These are phyloP conservation scores for Pestalotiopsis sp. DNA, from an alignment of 2,329 filamentous ascomycete species.

Conservation along the genomic window DNA sequence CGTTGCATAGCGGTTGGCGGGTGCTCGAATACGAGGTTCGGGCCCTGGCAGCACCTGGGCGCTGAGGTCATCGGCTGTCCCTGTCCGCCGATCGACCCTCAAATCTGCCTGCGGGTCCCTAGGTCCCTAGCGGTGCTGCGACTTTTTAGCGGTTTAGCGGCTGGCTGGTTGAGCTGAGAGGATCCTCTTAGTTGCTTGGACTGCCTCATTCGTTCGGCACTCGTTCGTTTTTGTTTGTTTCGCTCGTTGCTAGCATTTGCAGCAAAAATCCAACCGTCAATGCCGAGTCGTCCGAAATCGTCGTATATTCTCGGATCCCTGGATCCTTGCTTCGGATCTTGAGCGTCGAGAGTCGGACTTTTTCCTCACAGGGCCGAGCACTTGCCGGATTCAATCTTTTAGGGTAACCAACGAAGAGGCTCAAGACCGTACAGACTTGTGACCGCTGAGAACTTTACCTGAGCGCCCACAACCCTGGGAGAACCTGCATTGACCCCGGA, in stretches of 20 bases:
- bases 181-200: not conserved
- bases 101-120: not conserved
- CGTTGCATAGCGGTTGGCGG: conserved; percentile 1
- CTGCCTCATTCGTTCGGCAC: conserved; percentile 1
- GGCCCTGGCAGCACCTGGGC: not conserved
- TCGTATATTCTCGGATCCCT: no score
- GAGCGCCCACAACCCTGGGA: not conserved
- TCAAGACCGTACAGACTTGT: not conserved
- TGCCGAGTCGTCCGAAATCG: no score
- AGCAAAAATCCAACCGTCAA: no score
- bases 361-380: not conserved
- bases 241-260: no score
- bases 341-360: not conserved
- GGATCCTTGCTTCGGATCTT: no score
- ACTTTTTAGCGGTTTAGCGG: not conserved
- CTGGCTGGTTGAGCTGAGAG: not conserved
- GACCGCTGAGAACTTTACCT: not conserved
- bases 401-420: no score
- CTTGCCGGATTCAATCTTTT: no score
- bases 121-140: not conserved
- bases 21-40: conserved; percentile 3
- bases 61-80: conserved; percentile 1
- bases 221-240: no score
- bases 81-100: not conserved
- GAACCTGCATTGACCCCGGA: not conserved